A percentile compares a stretch with the other conserved stretches of the same genome.
Evolutionary conservation across 768 basidiomycete species (phyloP).

Genomic region (Dentipellis sp.): DNA sequence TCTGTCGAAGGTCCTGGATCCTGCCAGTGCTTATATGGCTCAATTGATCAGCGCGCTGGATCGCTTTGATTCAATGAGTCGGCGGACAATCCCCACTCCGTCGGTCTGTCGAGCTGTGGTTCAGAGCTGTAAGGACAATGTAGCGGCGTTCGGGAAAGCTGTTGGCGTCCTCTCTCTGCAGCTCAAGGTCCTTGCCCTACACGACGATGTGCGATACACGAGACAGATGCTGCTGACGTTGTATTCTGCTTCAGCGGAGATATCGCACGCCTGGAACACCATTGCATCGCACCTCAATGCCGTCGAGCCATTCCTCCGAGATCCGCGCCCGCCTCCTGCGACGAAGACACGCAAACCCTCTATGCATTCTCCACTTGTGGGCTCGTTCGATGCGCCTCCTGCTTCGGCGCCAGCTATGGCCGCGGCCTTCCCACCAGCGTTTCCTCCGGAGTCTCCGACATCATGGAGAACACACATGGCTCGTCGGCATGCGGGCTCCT

Average conservation of each 20-base stretch:
- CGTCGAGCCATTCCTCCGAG: conserved; percentile 54
- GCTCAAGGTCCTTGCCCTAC: conserved; percentile 61
- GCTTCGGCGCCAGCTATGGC: conserved; percentile 22
- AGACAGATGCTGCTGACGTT: conserved; percentile 80
- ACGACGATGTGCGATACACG: conserved; percentile 81
- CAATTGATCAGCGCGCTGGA: conserved; percentile 84
- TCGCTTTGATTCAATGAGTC: conserved; percentile 78
- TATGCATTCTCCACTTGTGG: background rate
- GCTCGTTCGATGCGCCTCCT: background rate
- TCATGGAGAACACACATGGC: conserved; percentile 34
- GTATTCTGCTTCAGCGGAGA: conserved; percentile 84
- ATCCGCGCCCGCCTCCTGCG: conserved; percentile 27
- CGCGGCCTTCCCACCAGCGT: conserved; percentile 4
- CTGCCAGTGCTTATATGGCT: conserved; percentile 73
- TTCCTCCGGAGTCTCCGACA: conserved; percentile 18
- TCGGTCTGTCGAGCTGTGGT: conserved; percentile 68
- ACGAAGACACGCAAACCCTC: conserved; percentile 25
- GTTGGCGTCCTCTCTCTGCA: conserved; percentile 75
- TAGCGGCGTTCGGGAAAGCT: conserved; percentile 81
- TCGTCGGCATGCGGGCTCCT: conserved; percentile 88
- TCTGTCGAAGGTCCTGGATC: conserved; percentile 77
- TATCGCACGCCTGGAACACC: conserved; percentile 75
- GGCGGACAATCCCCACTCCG: conserved; percentile 59
- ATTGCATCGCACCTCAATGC: conserved; percentile 62
- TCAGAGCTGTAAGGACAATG: conserved; percentile 76